Evolutionary conservation across 2,329 filamentous ascomycete genomes (phyloP).

Genomic region (Ophiostoma sp.): DNA sequence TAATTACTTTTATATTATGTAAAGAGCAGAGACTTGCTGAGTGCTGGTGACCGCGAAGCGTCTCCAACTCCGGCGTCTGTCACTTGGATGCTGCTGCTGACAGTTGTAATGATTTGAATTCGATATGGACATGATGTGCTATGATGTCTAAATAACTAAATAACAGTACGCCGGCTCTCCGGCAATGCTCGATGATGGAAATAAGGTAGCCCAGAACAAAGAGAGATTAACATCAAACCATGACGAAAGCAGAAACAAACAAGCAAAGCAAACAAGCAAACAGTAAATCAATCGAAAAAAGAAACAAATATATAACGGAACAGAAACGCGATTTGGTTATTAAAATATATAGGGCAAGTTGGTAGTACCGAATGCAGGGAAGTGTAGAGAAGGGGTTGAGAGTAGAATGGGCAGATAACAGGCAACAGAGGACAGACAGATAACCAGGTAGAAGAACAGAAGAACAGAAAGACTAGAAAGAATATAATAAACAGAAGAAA

Average conservation of each 20-base stretch:
- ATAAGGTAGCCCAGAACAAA: too few relatives aligned
- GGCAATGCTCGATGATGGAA: background rate
- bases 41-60: too few relatives aligned
- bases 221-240: background rate
- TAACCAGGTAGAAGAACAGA: background rate
- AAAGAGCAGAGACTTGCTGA: too few relatives aligned
- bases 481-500: too few relatives aligned
- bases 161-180: background rate
- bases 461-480: background rate
- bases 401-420: background rate
- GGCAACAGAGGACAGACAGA: background rate
- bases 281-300: background rate
- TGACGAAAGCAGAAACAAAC: background rate
- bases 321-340: background rate
- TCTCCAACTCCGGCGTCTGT: too few relatives aligned
- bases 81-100: too few relatives aligned
- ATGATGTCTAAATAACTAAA: too few relatives aligned
- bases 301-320: background rate
- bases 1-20: too few relatives aligned
- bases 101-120: too few relatives aligned
- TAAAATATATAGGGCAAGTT: slow-evolving; percentile 11
- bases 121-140: too few relatives aligned
- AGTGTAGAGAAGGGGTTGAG: background rate
- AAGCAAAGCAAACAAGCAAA: background rate
- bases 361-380: background rate